phyloP scores from a whole-genome alignment of 345 rosid genomes.

The Aquilaria sinensis region DNA sequence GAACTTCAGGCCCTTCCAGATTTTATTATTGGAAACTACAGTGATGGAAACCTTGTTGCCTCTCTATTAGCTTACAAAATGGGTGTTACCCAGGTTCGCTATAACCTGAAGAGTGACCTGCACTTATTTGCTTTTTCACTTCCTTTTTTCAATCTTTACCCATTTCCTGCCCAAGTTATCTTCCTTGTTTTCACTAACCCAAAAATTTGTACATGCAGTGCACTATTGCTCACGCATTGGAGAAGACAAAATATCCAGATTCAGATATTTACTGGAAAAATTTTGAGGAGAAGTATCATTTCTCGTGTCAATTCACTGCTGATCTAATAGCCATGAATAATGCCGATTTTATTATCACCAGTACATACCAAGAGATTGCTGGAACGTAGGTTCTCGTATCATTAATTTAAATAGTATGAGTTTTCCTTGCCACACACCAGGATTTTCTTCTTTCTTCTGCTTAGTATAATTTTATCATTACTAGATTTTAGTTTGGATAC shows the following conservation, averaged over 20 bases:
- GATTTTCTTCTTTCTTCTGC: not conserved
- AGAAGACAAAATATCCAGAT: conserved; percentile 98
- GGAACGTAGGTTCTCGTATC: conserved; percentile 68
- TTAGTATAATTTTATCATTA: not conserved
- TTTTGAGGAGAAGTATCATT: conserved; percentile 87
- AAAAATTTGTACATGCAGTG: conserved; percentile 51
- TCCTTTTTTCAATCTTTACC: too few species aligned
- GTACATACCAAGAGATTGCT: conserved; percentile 98
- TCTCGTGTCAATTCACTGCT: conserved; percentile 98
- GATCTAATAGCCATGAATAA: conserved; percentile 94
- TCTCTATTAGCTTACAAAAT: conserved; percentile 83
- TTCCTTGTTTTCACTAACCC: conserved; percentile 3
- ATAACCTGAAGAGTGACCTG: not conserved
- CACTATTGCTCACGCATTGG: conserved; percentile 98
- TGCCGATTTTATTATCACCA: conserved; percentile 97
- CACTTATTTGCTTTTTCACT: too few species aligned
- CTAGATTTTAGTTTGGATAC: not conserved
- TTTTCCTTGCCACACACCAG: too few species aligned
- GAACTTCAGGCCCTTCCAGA: conserved; percentile 88
- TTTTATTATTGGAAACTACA: conserved; percentile 93
- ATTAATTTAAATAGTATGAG: too few species aligned
- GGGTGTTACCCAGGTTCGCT: conserved; percentile 87
- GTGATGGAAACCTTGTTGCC: conserved; percentile 98
- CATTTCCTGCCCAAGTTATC: too few species aligned
- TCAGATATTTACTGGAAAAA: conserved; percentile 98